Conservation (phyloP, 345 rosid species). For the Bruguiera sexangula region DNA sequence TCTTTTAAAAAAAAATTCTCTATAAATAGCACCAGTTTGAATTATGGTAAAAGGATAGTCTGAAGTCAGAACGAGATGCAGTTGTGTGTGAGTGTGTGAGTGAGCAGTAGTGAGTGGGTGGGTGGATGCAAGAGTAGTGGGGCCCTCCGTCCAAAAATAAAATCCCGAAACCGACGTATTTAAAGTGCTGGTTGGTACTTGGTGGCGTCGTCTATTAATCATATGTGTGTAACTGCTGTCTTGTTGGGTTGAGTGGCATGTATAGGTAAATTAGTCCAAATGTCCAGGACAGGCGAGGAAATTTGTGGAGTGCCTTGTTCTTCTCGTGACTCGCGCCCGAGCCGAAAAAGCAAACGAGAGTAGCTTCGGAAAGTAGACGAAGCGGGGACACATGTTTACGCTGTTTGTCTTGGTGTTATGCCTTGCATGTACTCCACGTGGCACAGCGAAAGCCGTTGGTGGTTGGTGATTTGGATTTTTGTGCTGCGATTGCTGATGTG, state of each 20-base stretch:
- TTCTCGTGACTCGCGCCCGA: too few relatives aligned
- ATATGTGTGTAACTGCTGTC: not conserved
- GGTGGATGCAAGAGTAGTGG: not conserved
- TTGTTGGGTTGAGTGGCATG: not conserved
- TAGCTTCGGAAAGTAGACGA: too few relatives aligned
- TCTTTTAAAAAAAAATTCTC: not conserved
- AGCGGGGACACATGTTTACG: too few relatives aligned
- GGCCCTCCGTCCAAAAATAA: not conserved
- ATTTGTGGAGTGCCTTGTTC: too few relatives aligned
- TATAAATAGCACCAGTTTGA: not conserved
- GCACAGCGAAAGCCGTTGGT: not conserved
- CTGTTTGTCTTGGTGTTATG: too few relatives aligned
- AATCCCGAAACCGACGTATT: not conserved
- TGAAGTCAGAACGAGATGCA: too few relatives aligned
- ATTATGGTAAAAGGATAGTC: too few relatives aligned
- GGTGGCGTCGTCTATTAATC: not conserved
- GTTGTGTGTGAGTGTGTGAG: not conserved
- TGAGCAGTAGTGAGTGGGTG: not conserved
- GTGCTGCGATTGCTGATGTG: not conserved
- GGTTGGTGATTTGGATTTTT: not conserved
- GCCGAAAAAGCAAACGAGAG: too few relatives aligned
- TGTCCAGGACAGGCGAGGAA: not conserved
- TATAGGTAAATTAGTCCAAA: not conserved
- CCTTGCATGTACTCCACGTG: constrained; percentile 16
- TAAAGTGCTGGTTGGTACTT: too few relatives aligned